These are phyloP conservation scores for Lachnellula arida DNA, from an alignment of 2,329 filamentous ascomycete genomes.

Conservation along the genomic window DNA sequence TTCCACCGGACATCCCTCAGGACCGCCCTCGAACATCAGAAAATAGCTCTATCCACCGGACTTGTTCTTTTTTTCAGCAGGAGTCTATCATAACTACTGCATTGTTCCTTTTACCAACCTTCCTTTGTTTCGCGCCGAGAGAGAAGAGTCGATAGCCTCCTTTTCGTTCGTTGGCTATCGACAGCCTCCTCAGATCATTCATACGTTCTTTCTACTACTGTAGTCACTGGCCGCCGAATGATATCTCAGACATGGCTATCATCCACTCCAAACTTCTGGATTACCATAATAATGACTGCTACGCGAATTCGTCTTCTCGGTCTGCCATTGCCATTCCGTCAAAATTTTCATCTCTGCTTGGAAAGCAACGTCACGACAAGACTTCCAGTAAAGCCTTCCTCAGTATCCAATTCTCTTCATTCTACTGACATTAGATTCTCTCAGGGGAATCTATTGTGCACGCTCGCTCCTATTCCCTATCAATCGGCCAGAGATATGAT, in stretches of 20 bases:
- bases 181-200: conserved; percentile 23
- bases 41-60: conserved; percentile 1
- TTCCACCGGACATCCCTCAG: conserved; percentile 1
- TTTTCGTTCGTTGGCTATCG: conserved; percentile 23
- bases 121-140: conserved; percentile 18
- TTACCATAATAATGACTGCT: neutral
- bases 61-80: neutral
- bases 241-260: neutral
- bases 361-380: neutral
- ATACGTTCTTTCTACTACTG: conserved; percentile 13
- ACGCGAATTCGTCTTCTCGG: neutral
- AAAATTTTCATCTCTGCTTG: neutral
- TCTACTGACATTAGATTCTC: neutral
- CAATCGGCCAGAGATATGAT: neutral
- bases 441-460: neutral
- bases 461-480: neutral
- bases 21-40: neutral
- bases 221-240: neutral
- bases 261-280: neutral
- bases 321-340: neutral
- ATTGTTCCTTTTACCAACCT: conserved; percentile 7
- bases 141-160: conserved; percentile 26
- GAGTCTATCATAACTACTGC: neutral
- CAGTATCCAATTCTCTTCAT: neutral
- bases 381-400: neutral